Conservation (phyloP, 2,329 filamentous ascomycete species). For the Cadophora sp. region DNA sequence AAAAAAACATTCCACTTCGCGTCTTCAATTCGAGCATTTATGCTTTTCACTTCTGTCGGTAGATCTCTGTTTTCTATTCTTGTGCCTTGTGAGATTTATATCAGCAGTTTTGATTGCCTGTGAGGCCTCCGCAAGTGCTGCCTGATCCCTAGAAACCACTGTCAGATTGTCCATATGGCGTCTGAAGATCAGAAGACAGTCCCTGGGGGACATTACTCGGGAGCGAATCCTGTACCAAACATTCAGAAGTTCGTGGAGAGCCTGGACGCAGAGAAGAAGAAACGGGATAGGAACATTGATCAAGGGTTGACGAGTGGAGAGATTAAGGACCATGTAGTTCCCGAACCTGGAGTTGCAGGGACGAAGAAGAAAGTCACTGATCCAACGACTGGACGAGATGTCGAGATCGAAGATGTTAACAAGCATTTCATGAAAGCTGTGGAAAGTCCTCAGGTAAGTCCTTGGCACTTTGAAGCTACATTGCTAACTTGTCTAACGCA, state of each 20-base stretch:
- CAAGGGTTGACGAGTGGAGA: constrained; percentile 46
- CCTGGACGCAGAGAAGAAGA: constrained; percentile 79
- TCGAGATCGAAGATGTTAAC: constrained; percentile 84
- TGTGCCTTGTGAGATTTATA: neutral
- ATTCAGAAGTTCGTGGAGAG: constrained; percentile 83
- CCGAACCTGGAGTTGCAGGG: constrained; percentile 46
- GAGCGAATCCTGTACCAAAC: constrained; percentile 83
- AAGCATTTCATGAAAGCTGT: constrained; percentile 72
- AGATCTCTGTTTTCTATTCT: neutral
- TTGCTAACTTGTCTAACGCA: constrained; percentile 43
- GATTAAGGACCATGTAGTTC: constrained; percentile 52
- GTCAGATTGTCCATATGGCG: neutral
- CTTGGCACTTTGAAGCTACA: neutral
- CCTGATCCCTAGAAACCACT: too few relatives aligned
- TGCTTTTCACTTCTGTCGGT: neutral
- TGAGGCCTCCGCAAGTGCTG: neutral
- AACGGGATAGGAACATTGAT: constrained; percentile 76
- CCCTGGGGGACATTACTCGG: constrained; percentile 78
- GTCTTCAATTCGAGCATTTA: neutral
- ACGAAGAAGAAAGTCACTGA: constrained; percentile 75
- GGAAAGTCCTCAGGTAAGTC: constrained; percentile 70
- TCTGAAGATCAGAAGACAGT: constrained; percentile 38
- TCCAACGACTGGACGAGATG: constrained; percentile 84
- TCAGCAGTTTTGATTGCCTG: neutral
- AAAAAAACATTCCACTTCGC: neutral